phyloP scores from a whole-genome alignment of 352 stramenopile genomes.

The Phytophthora ohioensis region DNA sequence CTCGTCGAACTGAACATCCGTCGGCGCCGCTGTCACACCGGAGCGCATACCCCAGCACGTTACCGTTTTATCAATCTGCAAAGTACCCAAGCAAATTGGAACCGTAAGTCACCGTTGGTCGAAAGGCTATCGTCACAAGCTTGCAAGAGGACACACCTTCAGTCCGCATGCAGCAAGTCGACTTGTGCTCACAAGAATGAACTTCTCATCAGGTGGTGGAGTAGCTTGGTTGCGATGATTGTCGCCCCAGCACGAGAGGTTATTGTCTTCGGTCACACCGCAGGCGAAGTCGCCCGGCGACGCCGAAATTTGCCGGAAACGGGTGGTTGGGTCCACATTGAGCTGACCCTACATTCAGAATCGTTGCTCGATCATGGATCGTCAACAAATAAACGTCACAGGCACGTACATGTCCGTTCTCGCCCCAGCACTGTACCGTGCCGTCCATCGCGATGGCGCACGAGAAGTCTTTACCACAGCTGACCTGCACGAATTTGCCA shows the following conservation, averaged over 20 bases:
- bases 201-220: constrained; percentile 56
- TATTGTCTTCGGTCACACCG: constrained; percentile 63
- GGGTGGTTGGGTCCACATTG: constrained; percentile 42
- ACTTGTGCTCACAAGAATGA: constrained; percentile 74
- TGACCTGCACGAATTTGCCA: constrained; percentile 83
- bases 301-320: constrained; percentile 73
- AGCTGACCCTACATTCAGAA: constrained; percentile 52
- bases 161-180: constrained; percentile 68
- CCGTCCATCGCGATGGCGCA: constrained; percentile 66
- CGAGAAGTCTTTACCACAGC: constrained; percentile 73
- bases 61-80: constrained; percentile 60
- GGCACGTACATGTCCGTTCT: constrained; percentile 61
- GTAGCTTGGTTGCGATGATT: constrained; percentile 70
- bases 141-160: constrained; percentile 38
- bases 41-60: constrained; percentile 79
- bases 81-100: constrained; percentile 15
- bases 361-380: constrained; percentile 4
- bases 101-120: constrained; percentile 7
- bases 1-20: constrained; percentile 68
- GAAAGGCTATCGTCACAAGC: neutral
- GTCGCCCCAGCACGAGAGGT: constrained; percentile 77
- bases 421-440: constrained; percentile 66
- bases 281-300: constrained; percentile 72
- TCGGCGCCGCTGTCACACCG: constrained; percentile 63
- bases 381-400: constrained; percentile 3